Base-by-base conservation (phyloP, 2,329 filamentous ascomycete species). In the Alternaria sp. region DNA sequence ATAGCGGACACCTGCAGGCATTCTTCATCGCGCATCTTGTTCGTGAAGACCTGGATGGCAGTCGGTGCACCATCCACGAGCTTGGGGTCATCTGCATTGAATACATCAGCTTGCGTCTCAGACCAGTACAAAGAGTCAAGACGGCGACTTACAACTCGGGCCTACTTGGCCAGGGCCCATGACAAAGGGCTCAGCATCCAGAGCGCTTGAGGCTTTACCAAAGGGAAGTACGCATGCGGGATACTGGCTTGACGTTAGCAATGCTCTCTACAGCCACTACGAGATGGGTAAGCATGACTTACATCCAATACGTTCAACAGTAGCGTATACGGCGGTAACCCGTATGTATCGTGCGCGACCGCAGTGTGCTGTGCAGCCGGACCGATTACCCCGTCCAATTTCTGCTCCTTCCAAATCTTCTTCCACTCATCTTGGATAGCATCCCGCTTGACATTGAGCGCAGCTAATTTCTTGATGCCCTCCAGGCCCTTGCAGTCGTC, bases 1-100 rank as follows among this genome's bases (percentile, higher is more conserved):
- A 59, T 20, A 5, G 26, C 18, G 8, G 60, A 47, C 15, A 47
- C 49, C 18, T 26, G 47, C 18, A 62, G 55, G 45, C 60, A 62
- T 12, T 62, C 60, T 30, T 62, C 60, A 28, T 62, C 60, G 18
- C 60, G 60, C 60, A 59, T 62, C 28, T 9, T 62, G 11, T 59
- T 47, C 9, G 55, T 62, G 11, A 49, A 54, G 21, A 62, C 43
- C 26, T 58, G 55, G 2, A 62, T 33, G 10, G 55, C 46, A 21
- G 43, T 55, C 18, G 60, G 60, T 20, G 55, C 55, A 18, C 47
- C 49, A 23, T 59, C 26, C 28, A 15, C 25, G 12, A 18, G 26
- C 30, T 59, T 6, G 15, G 55, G 55, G 1, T 58, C n/a, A 18
- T 62, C 58, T 61, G 28, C 25, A 41, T 12, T 14, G 14, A 6